phyloP scores from a whole-genome alignment of 2,329 filamentous ascomycete genomes.

The Sordariomycetes sp. region DNA sequence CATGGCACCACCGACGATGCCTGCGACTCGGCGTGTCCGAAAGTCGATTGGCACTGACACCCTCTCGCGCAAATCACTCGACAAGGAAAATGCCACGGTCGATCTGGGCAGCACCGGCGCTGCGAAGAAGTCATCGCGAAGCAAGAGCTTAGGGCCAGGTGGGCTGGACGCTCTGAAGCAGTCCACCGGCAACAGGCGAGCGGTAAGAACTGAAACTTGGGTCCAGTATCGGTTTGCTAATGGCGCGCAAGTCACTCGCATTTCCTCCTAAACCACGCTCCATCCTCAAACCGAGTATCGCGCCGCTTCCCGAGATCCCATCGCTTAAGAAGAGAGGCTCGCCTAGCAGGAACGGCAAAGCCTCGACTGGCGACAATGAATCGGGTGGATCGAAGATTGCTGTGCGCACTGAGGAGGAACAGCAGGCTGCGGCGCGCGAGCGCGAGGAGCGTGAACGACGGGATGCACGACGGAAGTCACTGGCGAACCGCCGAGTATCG shows the following conservation, averaged over 20 bases:
- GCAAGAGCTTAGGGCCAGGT: slow-evolving; percentile 92
- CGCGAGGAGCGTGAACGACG: slow-evolving; percentile 66
- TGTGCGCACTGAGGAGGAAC: slow-evolving; percentile 59
- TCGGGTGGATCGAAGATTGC: slow-evolving; percentile 46
- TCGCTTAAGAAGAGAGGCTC: slow-evolving; percentile 39
- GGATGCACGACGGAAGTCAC: slow-evolving; percentile 84
- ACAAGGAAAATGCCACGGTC: slow-evolving; percentile 72
- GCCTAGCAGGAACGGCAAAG: slow-evolving; percentile 2
- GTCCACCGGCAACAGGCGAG: slow-evolving; percentile 66
- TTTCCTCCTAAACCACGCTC: slow-evolving; percentile 48
- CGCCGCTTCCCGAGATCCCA: slow-evolving; percentile 56
- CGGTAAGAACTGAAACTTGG: slow-evolving; percentile 40
- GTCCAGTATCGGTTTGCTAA: slow-evolving; percentile 7
- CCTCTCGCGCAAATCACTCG: slow-evolving; percentile 41
- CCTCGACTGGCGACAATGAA: slow-evolving; percentile 9
- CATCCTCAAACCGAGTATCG: slow-evolving; percentile 74
- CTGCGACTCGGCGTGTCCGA: slow-evolving; percentile 49
- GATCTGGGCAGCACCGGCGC: slow-evolving; percentile 48
- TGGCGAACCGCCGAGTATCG: slow-evolving; percentile 87
- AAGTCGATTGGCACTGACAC: slow-evolving; percentile 61
- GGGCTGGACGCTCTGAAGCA: slow-evolving; percentile 75
- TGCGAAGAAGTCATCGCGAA: slow-evolving; percentile 64
- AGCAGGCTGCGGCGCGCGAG: slow-evolving; percentile 59
- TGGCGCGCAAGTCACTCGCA: slow-evolving; percentile 40
- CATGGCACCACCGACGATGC: slow-evolving; percentile 36